Percentiles rank a stretch among this genome's conserved stretches.
These are phyloP conservation scores for Lepidopterella palustris DNA, from an alignment of 495 filamentous ascomycete species.

Conservation along the genomic window DNA sequence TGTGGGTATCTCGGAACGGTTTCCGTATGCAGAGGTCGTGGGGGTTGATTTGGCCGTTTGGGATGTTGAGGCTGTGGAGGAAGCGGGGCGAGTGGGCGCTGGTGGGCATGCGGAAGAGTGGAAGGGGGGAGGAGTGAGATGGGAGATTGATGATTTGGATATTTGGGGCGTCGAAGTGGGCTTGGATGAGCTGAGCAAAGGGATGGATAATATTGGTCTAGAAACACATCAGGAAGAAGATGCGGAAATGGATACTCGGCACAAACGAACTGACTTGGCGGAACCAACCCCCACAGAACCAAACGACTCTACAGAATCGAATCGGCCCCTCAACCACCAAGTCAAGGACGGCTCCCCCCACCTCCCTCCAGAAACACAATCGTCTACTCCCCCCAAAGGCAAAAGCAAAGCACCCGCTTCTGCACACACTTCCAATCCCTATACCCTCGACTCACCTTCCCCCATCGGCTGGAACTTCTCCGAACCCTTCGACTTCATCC, in stretches of 20 bases:
- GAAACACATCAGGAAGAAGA: neutral
- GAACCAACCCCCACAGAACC: too few species aligned
- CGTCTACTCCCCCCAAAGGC: neutral
- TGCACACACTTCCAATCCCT: constrained; percentile 14
- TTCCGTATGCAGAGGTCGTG: constrained; percentile 32
- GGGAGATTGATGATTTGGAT: constrained; percentile 28
- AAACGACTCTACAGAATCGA: too few species aligned
- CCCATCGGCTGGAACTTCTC: constrained; percentile 27
- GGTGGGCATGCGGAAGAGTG: neutral
- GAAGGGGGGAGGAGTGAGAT: constrained; percentile 9
- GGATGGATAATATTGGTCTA: neutral
- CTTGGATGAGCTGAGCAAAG: neutral
- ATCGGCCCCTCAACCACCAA: neutral
- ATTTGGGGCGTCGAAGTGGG: constrained; percentile 16
- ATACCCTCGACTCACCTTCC: constrained; percentile 17
- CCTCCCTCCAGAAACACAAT: constrained; percentile 3
- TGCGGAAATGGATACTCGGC: neutral
- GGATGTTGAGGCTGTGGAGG: constrained; percentile 26
- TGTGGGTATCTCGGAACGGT: constrained; percentile 29
- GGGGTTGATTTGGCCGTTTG: constrained; percentile 30
- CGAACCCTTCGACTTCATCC: constrained; percentile 31
- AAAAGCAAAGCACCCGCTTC: neutral
- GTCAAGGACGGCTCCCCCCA: constrained; percentile 1
- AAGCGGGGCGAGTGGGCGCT: neutral
- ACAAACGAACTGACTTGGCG: too few species aligned